These are phyloP conservation scores for Artemisia tridentata DNA, from an alignment of 129 eudicot species.

Conservation along the genomic window DNA sequence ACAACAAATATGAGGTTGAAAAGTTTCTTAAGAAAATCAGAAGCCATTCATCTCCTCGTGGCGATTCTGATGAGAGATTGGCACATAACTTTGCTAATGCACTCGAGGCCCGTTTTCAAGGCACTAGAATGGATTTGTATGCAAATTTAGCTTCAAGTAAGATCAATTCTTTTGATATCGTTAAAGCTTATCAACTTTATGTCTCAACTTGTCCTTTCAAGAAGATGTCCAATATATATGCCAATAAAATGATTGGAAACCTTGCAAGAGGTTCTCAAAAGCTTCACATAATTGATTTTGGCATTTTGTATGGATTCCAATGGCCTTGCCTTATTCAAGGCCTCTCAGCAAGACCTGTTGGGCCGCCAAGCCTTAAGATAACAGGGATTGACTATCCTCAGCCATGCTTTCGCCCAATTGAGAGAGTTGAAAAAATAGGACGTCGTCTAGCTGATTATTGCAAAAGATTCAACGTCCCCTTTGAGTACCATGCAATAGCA, in stretches of 20 bases:
- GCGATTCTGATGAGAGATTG: conserved; percentile 41
- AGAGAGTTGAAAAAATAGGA: conserved; percentile 65
- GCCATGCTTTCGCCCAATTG: conserved; percentile 59
- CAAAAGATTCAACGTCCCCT: conserved; percentile 63
- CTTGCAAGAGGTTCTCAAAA: conserved; percentile 37
- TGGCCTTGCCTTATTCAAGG: conserved; percentile 71
- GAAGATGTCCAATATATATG: conserved; percentile 46
- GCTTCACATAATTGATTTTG: conserved; percentile 77
- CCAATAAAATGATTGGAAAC: conserved; percentile 45
- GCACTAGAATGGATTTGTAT: conserved; percentile 38
- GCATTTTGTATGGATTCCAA: conserved; percentile 66
- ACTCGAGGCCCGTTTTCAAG: conserved; percentile 45
- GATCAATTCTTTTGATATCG: conserved; percentile 30
- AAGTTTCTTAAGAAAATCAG: conserved; percentile 32
- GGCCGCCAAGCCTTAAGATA: conserved; percentile 58
- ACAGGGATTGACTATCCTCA: conserved; percentile 82
- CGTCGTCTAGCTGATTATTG: conserved; percentile 52
- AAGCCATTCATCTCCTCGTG: conserved; percentile 42
- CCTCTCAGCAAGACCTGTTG: conserved; percentile 46
- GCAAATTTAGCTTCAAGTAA: conserved; percentile 18
- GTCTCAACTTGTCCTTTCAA: conserved; percentile 52
- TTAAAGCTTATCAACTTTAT: conserved; percentile 45
- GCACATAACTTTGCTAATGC: conserved; percentile 48
- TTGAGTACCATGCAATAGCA: conserved; percentile 66
- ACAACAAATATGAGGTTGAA: conserved; percentile 15